phyloP scores from a whole-genome alignment of 2,329 filamentous ascomycete species.

The Magnaporthales sp. region DNA sequence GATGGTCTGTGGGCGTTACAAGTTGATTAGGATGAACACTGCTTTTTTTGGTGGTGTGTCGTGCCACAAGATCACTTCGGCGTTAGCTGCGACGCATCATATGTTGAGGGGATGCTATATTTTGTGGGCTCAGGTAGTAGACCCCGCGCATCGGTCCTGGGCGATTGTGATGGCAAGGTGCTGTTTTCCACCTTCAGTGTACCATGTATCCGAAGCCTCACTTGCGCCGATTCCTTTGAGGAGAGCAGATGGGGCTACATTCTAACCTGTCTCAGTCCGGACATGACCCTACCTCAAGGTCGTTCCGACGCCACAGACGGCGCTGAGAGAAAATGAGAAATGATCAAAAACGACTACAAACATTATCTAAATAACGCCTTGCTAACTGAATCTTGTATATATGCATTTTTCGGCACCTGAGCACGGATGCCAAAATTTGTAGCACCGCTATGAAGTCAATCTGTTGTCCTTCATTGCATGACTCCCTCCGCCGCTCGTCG shows the following conservation, averaged over 20 bases:
- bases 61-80: neutral
- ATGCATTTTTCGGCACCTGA: neutral
- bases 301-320: neutral
- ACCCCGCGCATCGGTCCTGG: neutral
- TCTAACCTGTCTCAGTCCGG: neutral
- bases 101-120: neutral
- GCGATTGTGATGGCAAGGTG: neutral
- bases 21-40: slow-evolving; percentile 28
- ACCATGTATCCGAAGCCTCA: neutral
- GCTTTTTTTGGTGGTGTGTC: neutral
- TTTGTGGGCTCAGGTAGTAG: neutral
- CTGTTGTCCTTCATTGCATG: neutral
- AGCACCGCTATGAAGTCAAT: neutral
- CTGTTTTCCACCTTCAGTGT: neutral
- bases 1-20: slow-evolving; percentile 82
- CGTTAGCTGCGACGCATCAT: neutral
- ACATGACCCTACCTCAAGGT: neutral
- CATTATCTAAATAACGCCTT: neutral
- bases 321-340: neutral
- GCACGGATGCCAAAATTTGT: neutral
- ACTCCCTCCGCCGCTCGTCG: neutral
- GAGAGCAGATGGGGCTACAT: neutral
- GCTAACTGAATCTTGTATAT: neutral
- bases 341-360: neutral
- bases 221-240: neutral